Evolutionary conservation across 192 early-diverging fungal genomes (phyloP).

Genomic region (Rhizophagus clarus): DNA sequence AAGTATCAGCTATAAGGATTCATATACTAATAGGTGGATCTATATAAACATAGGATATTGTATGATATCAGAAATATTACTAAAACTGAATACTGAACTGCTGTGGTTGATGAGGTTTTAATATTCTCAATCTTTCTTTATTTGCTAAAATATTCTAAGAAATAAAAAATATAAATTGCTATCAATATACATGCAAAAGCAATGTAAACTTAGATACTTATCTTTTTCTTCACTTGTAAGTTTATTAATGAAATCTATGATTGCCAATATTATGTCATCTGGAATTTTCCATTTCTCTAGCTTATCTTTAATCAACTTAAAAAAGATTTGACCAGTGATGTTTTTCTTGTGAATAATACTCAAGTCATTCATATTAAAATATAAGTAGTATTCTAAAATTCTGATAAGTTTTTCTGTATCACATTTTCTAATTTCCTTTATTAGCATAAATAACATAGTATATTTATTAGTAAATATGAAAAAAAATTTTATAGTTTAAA

Average conservation of each 20-base stretch:
- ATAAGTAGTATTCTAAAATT: too few species aligned
- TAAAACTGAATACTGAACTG: conserved; percentile 6
- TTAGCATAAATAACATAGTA: too few species aligned
- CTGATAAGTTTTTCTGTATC: too few species aligned
- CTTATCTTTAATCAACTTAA: too few species aligned
- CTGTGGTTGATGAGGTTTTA: background rate
- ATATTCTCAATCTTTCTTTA: background rate
- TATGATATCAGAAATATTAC: conserved; percentile 13
- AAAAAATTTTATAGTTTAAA: too few species aligned
- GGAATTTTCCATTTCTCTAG: too few species aligned
- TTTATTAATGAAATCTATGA: background rate
- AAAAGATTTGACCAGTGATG: too few species aligned
- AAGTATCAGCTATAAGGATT: conserved; percentile 11
- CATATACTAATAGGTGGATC: conserved; percentile 17
- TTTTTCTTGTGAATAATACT: too few species aligned
- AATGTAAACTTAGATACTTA: background rate
- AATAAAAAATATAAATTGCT: conserved; percentile 5
- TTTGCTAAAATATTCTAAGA: background rate
- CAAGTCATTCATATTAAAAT: too few species aligned
- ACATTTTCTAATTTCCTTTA: too few species aligned
- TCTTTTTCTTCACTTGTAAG: conserved; percentile 16
- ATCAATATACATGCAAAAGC: conserved; percentile 4
- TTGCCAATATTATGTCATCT: too few species aligned
- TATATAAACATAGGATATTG: conserved; percentile 19
- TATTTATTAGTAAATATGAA: too few species aligned